Percentiles rank a stretch among this genome's conserved stretches.
Conservation (phyloP, 225 moss, liverwort and hornwort genomes). For the Physcomitrellopsis africana region DNA sequence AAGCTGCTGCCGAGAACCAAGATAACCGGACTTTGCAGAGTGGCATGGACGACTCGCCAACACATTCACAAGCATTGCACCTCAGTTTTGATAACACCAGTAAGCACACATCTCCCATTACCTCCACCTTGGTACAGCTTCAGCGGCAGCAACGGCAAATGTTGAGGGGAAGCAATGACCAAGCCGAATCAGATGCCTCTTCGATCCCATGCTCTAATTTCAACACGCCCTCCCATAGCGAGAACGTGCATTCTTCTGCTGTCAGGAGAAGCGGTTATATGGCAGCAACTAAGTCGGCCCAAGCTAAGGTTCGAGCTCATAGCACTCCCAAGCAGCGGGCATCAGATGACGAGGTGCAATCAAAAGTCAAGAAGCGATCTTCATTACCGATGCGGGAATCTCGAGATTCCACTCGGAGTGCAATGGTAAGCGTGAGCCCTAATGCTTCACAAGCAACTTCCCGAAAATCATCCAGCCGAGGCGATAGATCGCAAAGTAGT, state of each 20-base stretch:
- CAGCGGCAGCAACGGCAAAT: slow-evolving; percentile 64
- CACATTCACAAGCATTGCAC: slow-evolving; percentile 30
- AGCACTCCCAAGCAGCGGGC: slow-evolving; percentile 71
- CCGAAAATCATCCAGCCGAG: slow-evolving; percentile 31
- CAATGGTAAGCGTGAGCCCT: slow-evolving; percentile 33
- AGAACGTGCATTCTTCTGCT: slow-evolving; percentile 28
- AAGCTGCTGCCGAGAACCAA: slow-evolving; percentile 27
- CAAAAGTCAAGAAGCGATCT: slow-evolving; percentile 51
- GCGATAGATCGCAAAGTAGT: slow-evolving; percentile 24
- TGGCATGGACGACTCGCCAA: slow-evolving; percentile 42
- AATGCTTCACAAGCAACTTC: slow-evolving; percentile 45
- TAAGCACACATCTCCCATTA: slow-evolving; percentile 54
- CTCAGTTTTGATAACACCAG: slow-evolving; percentile 21
- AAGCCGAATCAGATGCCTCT: slow-evolving; percentile 43
- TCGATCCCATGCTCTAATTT: slow-evolving; percentile 46
- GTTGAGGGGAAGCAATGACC: slow-evolving; percentile 35
- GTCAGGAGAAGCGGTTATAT: slow-evolving; percentile 67
- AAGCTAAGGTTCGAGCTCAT: slow-evolving; percentile 80
- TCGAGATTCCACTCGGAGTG: slow-evolving; percentile 26
- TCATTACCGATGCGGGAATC: slow-evolving; percentile 47
- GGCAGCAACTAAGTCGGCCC: slow-evolving; percentile 89
- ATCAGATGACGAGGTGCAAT: slow-evolving; percentile 54
- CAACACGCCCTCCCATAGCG: slow-evolving; percentile 33
- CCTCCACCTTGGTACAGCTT: slow-evolving; percentile 52
- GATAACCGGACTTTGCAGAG: slow-evolving; percentile 37